These are phyloP conservation scores for Xylariaceae sp. DNA, from an alignment of 2,329 filamentous ascomycete species.

Conservation along the genomic window DNA sequence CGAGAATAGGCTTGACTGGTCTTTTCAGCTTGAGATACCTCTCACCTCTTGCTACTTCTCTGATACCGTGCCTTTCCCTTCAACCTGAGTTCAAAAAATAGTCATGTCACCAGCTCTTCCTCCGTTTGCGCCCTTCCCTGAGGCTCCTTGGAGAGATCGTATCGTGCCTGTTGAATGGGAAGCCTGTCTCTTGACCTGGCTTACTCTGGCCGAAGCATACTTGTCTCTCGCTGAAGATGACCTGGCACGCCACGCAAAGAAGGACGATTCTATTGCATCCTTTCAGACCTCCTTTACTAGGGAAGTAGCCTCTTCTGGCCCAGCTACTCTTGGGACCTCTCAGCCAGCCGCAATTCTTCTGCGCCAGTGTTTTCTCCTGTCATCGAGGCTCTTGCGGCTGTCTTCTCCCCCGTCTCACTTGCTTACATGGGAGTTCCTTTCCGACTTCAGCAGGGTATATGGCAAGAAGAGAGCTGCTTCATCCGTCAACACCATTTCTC, in stretches of 20 bases:
- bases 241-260: slow-evolving; percentile 57
- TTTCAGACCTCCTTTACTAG: slow-evolving; percentile 74
- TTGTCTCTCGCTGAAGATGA: slow-evolving; percentile 62
- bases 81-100: background rate
- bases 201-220: slow-evolving; percentile 68
- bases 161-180: slow-evolving; percentile 77
- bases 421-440: slow-evolving; percentile 70
- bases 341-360: slow-evolving; percentile 55
- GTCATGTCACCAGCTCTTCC: slow-evolving; percentile 61
- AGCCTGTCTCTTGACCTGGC: slow-evolving; percentile 77
- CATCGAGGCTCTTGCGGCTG: slow-evolving; percentile 59
- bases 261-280: slow-evolving; percentile 61
- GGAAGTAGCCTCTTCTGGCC: slow-evolving; percentile 53
- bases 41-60: background rate
- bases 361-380: slow-evolving; percentile 68
- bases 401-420: slow-evolving; percentile 53
- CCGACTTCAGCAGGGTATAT: slow-evolving; percentile 71
- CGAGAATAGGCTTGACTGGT: background rate
- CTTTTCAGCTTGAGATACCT: background rate
- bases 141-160: slow-evolving; percentile 67
- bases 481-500: slow-evolving; percentile 57
- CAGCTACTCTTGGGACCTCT: slow-evolving; percentile 43
- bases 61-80: background rate
- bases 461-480: slow-evolving; percentile 65
- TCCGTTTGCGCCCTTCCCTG: slow-evolving; percentile 78